Evolutionary conservation across 1,284 basidiomycete species (phyloP).

Genomic region (Boletus hoseneyae): DNA sequence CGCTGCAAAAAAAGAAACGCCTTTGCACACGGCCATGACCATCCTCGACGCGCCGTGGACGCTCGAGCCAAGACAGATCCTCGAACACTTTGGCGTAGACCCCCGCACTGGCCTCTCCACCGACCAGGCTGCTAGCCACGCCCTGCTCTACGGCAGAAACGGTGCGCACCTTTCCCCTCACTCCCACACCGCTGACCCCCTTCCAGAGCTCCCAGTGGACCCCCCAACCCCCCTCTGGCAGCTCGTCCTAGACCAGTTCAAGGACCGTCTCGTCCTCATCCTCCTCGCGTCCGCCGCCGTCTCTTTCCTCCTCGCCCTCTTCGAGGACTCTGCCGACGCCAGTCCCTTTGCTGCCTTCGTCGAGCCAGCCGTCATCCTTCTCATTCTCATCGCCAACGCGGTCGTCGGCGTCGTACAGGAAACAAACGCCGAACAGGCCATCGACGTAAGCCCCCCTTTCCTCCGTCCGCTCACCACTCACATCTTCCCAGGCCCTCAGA

Average conservation of each 20-base stretch:
- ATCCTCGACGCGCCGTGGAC: slow-evolving; percentile 72
- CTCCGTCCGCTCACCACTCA: slow-evolving; percentile 1
- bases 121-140: slow-evolving; percentile 66
- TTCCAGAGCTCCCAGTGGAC: slow-evolving; percentile 84
- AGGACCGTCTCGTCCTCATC: slow-evolving; percentile 95
- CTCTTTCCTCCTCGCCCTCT: slow-evolving; percentile 84
- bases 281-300: slow-evolving; percentile 88
- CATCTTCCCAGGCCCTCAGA: slow-evolving; percentile 71
- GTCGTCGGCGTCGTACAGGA: slow-evolving; percentile 95
- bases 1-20: too few relatives aligned
- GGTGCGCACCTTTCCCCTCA: slow-evolving; percentile 44
- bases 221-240: slow-evolving; percentile 89
- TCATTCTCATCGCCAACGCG: slow-evolving; percentile 92
- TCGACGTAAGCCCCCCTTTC: slow-evolving; percentile 66
- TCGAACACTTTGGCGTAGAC: slow-evolving; percentile 65
- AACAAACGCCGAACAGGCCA: slow-evolving; percentile 91
- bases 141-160: slow-evolving; percentile 81
- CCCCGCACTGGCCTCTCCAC: slow-evolving; percentile 51
- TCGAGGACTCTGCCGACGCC: slow-evolving; percentile 71
- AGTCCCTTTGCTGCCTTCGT: slow-evolving; percentile 82
- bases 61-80: slow-evolving; percentile 55
- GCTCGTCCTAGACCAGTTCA: slow-evolving; percentile 95
- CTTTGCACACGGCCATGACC: slow-evolving; percentile 12
- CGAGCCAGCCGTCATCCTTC: slow-evolving; percentile 88
- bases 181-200: slow-evolving; percentile 6